Conservation (phyloP, 768 basidiomycete species). For the Panellus pusillus region DNA sequence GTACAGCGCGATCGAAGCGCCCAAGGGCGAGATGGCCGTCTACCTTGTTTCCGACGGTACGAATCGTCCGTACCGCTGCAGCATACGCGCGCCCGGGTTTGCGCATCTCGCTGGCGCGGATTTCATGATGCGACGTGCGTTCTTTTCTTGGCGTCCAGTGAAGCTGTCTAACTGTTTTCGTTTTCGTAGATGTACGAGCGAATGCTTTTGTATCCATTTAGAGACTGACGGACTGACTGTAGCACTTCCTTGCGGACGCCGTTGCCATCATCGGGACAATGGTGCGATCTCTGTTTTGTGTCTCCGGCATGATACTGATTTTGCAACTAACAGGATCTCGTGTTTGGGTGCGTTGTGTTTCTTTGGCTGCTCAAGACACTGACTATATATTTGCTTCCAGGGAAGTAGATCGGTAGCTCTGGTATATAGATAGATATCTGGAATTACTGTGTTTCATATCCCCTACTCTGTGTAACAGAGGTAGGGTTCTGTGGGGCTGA, state of each 20-base stretch:
- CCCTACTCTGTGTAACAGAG: too few relatives aligned
- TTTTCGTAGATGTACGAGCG: conserved; percentile 42
- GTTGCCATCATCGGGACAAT: conserved; percentile 98
- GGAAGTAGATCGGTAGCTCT: conserved; percentile 21
- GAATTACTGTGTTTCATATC: too few relatives aligned
- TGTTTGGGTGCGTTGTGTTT: conserved; percentile 76
- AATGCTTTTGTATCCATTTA: conserved; percentile 15
- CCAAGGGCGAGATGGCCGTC: conserved; percentile 98
- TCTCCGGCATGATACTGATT: conserved; percentile 10
- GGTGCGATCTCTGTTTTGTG: conserved; percentile 48
- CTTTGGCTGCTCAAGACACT: background rate
- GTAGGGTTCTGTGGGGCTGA: too few relatives aligned
- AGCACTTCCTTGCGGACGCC: conserved; percentile 92
- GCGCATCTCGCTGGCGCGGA: conserved; percentile 95
- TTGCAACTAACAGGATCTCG: conserved; percentile 61
- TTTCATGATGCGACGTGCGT: conserved; percentile 95
- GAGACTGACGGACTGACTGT: conserved; percentile 18
- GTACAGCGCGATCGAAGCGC: conserved; percentile 96
- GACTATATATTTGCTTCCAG: background rate
- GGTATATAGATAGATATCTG: too few relatives aligned
- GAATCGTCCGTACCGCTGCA: conserved; percentile 95
- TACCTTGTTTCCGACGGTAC: conserved; percentile 97
- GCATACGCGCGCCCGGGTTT: conserved; percentile 95
- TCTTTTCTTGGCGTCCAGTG: conserved; percentile 9
- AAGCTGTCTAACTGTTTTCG: conserved; percentile 10